Evolutionary conservation across 148 eudicot genomes (phyloP).

Genomic region (Chenopodium album): DNA sequence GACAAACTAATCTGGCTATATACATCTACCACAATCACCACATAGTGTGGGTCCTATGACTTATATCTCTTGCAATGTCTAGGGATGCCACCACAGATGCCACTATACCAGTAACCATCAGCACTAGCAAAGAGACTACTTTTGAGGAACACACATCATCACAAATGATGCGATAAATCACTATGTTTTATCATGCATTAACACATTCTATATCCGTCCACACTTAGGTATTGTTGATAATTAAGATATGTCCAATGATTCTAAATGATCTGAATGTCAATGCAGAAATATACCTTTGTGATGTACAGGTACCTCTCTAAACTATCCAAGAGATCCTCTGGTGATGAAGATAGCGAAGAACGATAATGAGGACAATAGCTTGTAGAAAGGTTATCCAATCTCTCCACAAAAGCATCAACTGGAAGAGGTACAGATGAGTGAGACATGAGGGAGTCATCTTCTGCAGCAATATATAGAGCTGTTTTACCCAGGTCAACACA

Average conservation of each 20-base stretch:
- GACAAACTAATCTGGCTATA: conserved; percentile 1
- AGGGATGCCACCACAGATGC: not conserved
- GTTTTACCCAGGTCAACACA: conserved; percentile 69
- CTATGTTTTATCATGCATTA: not conserved
- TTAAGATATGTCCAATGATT: not conserved
- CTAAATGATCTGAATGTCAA: not conserved
- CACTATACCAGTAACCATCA: not conserved
- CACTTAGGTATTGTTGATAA: not conserved
- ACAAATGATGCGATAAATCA: not conserved
- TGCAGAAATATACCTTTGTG: conserved; percentile 48
- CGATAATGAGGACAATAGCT: conserved; percentile 63
- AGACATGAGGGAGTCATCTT: conserved; percentile 87
- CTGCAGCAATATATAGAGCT: conserved; percentile 81
- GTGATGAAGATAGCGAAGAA: conserved; percentile 62
- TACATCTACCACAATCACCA: not conserved
- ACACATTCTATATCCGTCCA: not conserved
- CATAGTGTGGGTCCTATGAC: not conserved
- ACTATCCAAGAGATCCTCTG: conserved; percentile 64
- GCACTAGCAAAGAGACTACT: not conserved
- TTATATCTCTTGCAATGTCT: not conserved
- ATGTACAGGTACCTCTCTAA: conserved; percentile 71
- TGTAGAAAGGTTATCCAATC: conserved; percentile 67
- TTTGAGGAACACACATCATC: not conserved
- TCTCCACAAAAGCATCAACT: conserved; percentile 73
- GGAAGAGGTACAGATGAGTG: conserved; percentile 95